Conservation (phyloP, 2,329 filamentous ascomycete genomes). For the Exophiala sp. region DNA sequence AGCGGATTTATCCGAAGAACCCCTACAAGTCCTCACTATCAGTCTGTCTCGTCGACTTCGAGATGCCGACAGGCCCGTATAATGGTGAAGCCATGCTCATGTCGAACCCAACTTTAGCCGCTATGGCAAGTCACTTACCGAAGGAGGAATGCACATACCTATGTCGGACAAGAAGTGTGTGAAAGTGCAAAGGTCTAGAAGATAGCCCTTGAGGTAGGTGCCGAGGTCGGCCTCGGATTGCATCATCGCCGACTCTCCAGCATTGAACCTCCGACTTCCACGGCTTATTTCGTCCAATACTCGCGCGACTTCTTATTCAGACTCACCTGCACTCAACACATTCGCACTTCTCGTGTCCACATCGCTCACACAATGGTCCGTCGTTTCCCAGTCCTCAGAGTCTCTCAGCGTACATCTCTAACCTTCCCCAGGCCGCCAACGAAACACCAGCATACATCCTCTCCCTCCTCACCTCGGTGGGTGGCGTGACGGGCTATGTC, state of each 20-base stretch:
- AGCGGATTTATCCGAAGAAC: too few relatives aligned
- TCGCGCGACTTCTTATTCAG: background rate
- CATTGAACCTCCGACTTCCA: background rate
- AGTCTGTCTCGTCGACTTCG: too few relatives aligned
- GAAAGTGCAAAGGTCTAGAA: too few relatives aligned
- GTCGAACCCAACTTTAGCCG: too few relatives aligned
- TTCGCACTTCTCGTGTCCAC: too few relatives aligned
- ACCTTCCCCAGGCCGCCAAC: constrained; percentile 64
- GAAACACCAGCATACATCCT: constrained; percentile 81
- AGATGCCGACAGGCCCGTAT: too few relatives aligned
- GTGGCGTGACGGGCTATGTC: constrained; percentile 82
- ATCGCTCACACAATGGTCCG: background rate
- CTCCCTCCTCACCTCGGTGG: constrained; percentile 76
- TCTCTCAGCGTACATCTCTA: background rate
- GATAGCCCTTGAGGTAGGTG: background rate
- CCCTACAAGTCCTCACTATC: too few relatives aligned
- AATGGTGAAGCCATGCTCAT: too few relatives aligned
- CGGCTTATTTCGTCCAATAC: background rate
- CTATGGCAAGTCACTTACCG: too few relatives aligned
- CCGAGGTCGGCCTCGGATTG: background rate
- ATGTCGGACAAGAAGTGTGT: too few relatives aligned
- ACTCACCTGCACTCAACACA: background rate
- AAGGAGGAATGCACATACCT: too few relatives aligned
- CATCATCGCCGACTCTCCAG: background rate
- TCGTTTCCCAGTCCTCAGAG: background rate